phyloP scores from a whole-genome alignment of 371 early-diverging fungal species.

The Synchytrium microbalum region DNA sequence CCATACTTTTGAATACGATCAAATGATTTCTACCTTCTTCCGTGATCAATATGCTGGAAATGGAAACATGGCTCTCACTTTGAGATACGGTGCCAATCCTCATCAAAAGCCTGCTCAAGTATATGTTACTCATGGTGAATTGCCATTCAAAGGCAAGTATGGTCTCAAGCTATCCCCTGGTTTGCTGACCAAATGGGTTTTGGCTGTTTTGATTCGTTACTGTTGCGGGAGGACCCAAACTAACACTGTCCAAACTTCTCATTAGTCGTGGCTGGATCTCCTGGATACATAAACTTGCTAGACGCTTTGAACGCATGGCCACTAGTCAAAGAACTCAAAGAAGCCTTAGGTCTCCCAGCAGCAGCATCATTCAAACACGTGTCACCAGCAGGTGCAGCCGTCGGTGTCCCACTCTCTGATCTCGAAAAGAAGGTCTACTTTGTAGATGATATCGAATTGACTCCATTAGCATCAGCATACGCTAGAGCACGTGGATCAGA shows the following conservation, averaged over 20 bases:
- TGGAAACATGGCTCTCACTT: slow-evolving; percentile 64
- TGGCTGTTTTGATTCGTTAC: slow-evolving; percentile 12
- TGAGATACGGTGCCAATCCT: slow-evolving; percentile 96
- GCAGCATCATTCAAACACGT: slow-evolving; percentile 99
- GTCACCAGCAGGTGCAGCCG: slow-evolving; percentile 95
- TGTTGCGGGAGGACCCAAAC: background rate
- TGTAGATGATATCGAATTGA: slow-evolving; percentile 70
- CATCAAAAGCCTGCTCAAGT: slow-evolving; percentile 97
- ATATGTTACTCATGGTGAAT: slow-evolving; percentile 64
- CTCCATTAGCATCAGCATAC: slow-evolving; percentile 41
- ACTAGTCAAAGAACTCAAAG: slow-evolving; percentile 82
- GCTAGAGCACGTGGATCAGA: slow-evolving; percentile 69
- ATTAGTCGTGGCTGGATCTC: slow-evolving; percentile 78
- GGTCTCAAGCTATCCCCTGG: background rate
- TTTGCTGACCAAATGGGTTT: background rate
- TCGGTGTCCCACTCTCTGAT: slow-evolving; percentile 73
- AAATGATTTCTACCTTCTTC: slow-evolving; percentile 91
- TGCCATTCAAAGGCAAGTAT: slow-evolving; percentile 69
- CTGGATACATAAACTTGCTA: slow-evolving; percentile 95
- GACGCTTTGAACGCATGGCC: slow-evolving; percentile 96
- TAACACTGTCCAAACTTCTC: background rate
- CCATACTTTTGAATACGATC: slow-evolving; percentile 92
- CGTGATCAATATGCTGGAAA: slow-evolving; percentile 72
- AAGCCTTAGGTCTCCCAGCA: slow-evolving; percentile 67
- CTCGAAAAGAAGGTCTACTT: slow-evolving; percentile 84